phyloP scores from a whole-genome alignment of 257 asterid species.

The Nicotiana attenuata region DNA sequence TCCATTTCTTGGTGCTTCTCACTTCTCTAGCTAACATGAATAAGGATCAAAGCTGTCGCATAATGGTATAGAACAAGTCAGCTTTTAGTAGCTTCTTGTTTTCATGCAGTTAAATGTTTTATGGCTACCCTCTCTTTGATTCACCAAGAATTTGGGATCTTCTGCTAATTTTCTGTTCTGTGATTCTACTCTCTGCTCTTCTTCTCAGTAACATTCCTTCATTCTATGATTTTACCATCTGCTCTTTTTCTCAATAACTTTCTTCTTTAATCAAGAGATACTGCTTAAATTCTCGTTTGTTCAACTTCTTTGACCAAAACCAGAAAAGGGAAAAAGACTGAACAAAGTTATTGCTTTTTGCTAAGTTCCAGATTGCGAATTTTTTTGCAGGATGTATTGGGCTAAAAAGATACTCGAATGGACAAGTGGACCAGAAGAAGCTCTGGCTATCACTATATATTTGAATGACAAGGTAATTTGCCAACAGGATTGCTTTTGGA shows the following conservation, averaged over 20 bases:
- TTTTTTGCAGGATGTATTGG: conserved; percentile 89
- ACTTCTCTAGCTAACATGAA: not conserved
- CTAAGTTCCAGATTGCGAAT: not conserved
- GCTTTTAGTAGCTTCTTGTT: not conserved
- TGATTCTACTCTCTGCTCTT: not conserved
- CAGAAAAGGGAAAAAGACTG: not conserved
- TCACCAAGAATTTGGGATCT: not conserved
- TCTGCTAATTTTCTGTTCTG: not conserved
- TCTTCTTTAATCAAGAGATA: not conserved
- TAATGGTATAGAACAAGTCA: not conserved
- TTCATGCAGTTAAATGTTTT: not conserved
- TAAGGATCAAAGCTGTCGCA: not conserved
- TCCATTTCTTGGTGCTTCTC: not conserved
- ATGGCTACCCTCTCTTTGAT: not conserved
- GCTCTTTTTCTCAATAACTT: not conserved
- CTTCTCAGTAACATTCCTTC: not conserved
- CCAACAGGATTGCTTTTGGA: not conserved
- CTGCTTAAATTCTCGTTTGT: not conserved
- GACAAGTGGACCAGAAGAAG: conserved; percentile 93
- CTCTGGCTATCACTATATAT: conserved; percentile 66
- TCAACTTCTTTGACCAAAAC: not conserved
- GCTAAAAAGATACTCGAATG: conserved; percentile 97
- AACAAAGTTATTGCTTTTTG: not conserved
- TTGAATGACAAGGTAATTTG: conserved; percentile 73
- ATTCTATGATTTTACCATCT: not conserved